phyloP scores from a whole-genome alignment of 176 grass and related monocot genomes.

The Zea mays region Zm-B73-REFERENCE-NAM-5.0 NC_050097.1:35056001-35056500 shows the following conservation, averaged over 20 bases:
- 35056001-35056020: no score
- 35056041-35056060: no score
- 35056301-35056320: background rate
- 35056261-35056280: background rate
- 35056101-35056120: slow-evolving; percentile 33
- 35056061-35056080: background rate
- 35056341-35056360: slow-evolving; percentile 25
- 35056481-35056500: no score
- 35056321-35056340: background rate
- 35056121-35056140: slow-evolving; percentile 14
- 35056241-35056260: background rate
- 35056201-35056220: slow-evolving; percentile 21
- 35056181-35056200: background rate
- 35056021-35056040: no score
- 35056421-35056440: slow-evolving; percentile 26
- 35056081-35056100: background rate
- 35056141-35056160: slow-evolving; percentile 5
- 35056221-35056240: background rate
- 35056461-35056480: no score
- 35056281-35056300: background rate
- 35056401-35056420: background rate
- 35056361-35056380: background rate
- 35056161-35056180: slow-evolving; percentile 3
- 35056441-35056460: background rate
- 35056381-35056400: background rate